A percentile compares a stretch with the other conserved stretches of the same genome.
phyloP scores from a whole-genome alignment of 1,284 basidiomycete species.

The Trametes sp. region DNA sequence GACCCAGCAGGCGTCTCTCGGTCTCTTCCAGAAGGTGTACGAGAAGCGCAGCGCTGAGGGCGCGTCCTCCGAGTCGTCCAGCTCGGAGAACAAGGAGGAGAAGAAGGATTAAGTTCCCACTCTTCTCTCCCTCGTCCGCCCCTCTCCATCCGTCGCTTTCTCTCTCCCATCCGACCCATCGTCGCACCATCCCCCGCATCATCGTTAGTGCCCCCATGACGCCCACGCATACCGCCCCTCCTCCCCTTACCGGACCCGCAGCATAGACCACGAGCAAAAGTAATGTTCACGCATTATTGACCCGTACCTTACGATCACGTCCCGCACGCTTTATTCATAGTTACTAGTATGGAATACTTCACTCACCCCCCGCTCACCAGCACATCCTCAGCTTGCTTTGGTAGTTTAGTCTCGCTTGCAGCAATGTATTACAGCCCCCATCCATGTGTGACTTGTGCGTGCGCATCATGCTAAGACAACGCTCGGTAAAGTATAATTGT shows the following conservation, averaged over 20 bases:
- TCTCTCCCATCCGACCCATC: neutral
- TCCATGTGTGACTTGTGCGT: neutral
- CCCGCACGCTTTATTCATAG: constrained; percentile 28
- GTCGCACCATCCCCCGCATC: constrained; percentile 13
- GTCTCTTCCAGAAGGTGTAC: constrained; percentile 98
- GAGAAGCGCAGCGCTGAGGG: constrained; percentile 88
- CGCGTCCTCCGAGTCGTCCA: constrained; percentile 53
- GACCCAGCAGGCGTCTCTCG: constrained; percentile 96
- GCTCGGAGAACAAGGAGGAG: constrained; percentile 61
- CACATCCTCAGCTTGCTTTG: constrained; percentile 22
- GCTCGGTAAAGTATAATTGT: no score
- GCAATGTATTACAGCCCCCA: constrained; percentile 25
- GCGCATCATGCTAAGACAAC: no score
- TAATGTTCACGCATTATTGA: constrained; percentile 38
- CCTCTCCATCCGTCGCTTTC: constrained; percentile 3
- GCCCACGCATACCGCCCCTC: constrained; percentile 4
- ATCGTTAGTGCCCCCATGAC: neutral
- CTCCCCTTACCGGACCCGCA: neutral
- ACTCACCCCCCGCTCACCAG: constrained; percentile 37
- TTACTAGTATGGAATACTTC: constrained; percentile 30
- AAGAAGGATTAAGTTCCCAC: constrained; percentile 70
- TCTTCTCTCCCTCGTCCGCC: constrained; percentile 17
- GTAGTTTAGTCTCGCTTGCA: constrained; percentile 33
- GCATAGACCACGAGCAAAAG: constrained; percentile 39
- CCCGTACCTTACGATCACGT: constrained; percentile 36